phyloP scores from a whole-genome alignment of 2,329 filamentous ascomycete species.

The Paradendryphiella salina region DNA sequence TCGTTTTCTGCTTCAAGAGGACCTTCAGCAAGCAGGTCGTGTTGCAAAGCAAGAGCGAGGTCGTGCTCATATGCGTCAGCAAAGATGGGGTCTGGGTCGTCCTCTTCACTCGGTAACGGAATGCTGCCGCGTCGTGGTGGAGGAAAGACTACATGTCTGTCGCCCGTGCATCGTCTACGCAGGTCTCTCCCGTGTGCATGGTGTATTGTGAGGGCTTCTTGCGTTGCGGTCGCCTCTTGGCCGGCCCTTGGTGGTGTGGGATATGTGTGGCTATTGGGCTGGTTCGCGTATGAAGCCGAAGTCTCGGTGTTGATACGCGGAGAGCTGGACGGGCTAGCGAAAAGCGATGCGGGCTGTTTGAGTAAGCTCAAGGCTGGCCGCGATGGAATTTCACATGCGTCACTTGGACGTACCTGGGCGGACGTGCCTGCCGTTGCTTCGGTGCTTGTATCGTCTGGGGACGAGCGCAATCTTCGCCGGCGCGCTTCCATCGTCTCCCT shows the following conservation, averaged over 20 bases:
- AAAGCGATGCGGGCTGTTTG: constrained; percentile 7
- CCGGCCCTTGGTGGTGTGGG: neutral
- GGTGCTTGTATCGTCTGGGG: neutral
- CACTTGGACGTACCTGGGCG: neutral
- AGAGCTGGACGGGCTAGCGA: constrained; percentile 7
- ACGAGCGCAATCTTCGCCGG: constrained; percentile 5
- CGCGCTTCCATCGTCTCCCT: neutral
- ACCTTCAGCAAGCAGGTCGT: constrained; percentile 5
- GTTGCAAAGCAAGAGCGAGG: constrained; percentile 15
- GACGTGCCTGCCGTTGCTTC: constrained; percentile 1
- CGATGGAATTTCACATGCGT: neutral
- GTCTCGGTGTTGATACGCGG: constrained; percentile 1
- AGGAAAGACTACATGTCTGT: constrained; percentile 9
- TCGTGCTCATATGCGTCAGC: constrained; percentile 9
- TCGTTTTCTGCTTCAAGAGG: too few relatives aligned
- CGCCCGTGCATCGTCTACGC: neutral
- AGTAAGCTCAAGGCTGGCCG: constrained; percentile 4
- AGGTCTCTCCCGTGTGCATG: neutral
- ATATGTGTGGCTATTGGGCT: neutral
- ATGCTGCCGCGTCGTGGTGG: constrained; percentile 4
- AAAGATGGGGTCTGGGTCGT: neutral
- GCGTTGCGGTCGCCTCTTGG: neutral
- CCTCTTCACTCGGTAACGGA: constrained; percentile 2
- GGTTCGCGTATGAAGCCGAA: constrained; percentile 1
- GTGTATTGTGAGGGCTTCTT: neutral